phyloP scores from a whole-genome alignment of 2,329 filamentous ascomycete species.

The Ophiostoma novo-ulmi region DNA sequence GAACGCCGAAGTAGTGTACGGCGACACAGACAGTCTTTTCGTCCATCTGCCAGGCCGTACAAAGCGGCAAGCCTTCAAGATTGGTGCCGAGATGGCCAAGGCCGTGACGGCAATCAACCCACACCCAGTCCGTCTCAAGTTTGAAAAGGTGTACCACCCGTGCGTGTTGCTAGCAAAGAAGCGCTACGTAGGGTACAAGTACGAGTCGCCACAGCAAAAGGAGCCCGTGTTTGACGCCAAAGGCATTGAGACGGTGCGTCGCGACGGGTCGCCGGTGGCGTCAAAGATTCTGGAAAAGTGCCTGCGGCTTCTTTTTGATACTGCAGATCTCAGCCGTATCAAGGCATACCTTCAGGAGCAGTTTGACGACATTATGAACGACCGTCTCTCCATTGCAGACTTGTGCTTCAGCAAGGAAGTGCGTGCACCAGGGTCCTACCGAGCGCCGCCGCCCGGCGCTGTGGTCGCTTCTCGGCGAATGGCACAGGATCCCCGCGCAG shows the following conservation, averaged over 20 bases:
- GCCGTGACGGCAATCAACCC: conserved; percentile 87
- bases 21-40: conserved; percentile 94
- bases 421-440: conserved; percentile 74
- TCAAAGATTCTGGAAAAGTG: conserved; percentile 96
- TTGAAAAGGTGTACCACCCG: conserved; percentile 97
- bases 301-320: conserved; percentile 82
- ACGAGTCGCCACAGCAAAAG: conserved; percentile 68
- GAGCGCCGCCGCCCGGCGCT: conserved; percentile 76
- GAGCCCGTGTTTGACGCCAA: conserved; percentile 94
- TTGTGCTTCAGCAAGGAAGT: conserved; percentile 92
- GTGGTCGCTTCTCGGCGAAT: conserved; percentile 82
- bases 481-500: conserved; percentile 76
- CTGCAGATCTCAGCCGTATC: conserved; percentile 79
- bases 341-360: conserved; percentile 67
- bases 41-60: conserved; percentile 83
- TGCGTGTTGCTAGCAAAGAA: conserved; percentile 95
- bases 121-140: conserved; percentile 88
- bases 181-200: conserved; percentile 96
- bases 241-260: conserved; percentile 92
- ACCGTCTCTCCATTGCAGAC: conserved; percentile 83
- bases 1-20: conserved; percentile 96
- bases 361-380: conserved; percentile 88
- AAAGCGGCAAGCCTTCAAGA: conserved; percentile 80
- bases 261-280: conserved; percentile 90
- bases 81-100: conserved; percentile 86